phyloP scores from a whole-genome alignment of 441 rosid genomes.

The Arabidopsis lyrata region DNA sequence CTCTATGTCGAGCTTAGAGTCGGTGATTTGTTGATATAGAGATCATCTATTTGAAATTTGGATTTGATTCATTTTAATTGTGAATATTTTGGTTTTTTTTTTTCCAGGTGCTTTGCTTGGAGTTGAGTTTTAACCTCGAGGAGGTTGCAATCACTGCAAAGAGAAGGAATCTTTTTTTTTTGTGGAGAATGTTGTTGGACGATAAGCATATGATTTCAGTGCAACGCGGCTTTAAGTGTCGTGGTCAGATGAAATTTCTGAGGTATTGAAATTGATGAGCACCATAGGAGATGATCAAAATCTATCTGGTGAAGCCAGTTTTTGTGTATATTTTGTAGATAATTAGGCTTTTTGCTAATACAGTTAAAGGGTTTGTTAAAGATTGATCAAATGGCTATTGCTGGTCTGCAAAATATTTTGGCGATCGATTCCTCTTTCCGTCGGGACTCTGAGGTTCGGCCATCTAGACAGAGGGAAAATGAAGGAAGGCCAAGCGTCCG shows the following conservation, averaged over 20 bases:
- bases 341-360: conserved; percentile 51
- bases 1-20: background rate
- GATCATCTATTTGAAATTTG: conserved; percentile 16
- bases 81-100: conserved; percentile 14
- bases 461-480: conserved; percentile 55
- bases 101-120: conserved; percentile 32
- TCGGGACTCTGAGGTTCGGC: conserved; percentile 68
- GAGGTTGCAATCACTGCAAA: conserved; percentile 39
- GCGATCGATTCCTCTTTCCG: conserved; percentile 74
- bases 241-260: conserved; percentile 33
- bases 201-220: conserved; percentile 30
- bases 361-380: conserved; percentile 30
- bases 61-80: conserved; percentile 13
- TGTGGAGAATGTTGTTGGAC: conserved; percentile 25
- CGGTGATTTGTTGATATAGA: conserved; percentile 27
- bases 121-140: background rate
- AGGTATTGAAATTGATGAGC: conserved; percentile 42
- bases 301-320: conserved; percentile 40
- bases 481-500: conserved; percentile 67
- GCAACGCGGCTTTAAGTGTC: conserved; percentile 39
- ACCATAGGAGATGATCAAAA: conserved; percentile 41
- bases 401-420: conserved; percentile 78
- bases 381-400: conserved; percentile 72
- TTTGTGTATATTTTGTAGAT: conserved; percentile 51
- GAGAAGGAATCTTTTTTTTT: background rate